Evolutionary conservation across 2,329 filamentous ascomycete species (phyloP).

Genomic region (Penicillium hesseltinei): DNA sequence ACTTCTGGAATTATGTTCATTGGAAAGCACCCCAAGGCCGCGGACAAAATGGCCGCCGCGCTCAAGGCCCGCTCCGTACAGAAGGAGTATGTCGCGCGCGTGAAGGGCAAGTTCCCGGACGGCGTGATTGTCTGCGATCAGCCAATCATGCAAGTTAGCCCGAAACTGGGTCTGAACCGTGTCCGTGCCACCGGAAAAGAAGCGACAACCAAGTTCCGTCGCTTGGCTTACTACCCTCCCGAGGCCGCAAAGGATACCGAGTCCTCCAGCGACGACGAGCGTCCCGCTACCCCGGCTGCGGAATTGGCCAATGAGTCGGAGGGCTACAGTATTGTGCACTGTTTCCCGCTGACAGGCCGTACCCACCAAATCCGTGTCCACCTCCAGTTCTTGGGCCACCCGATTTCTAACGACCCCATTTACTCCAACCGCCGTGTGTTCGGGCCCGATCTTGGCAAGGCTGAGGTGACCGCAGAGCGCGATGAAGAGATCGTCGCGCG

Average conservation of each 20-base stretch:
- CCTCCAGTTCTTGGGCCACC: slow-evolving; percentile 88
- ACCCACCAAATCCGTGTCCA: slow-evolving; percentile 96
- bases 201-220: slow-evolving; percentile 86
- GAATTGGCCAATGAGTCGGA: slow-evolving; percentile 49
- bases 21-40: slow-evolving; percentile 78
- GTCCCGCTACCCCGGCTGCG: slow-evolving; percentile 34
- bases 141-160: slow-evolving; percentile 89
- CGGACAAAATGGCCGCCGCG: slow-evolving; percentile 72
- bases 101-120: slow-evolving; percentile 87
- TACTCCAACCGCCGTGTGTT: slow-evolving; percentile 95
- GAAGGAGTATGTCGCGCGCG: slow-evolving; percentile 92
- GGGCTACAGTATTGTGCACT: slow-evolving; percentile 93
- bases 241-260: slow-evolving; percentile 25
- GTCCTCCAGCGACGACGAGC: slow-evolving; percentile 18
- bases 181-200: slow-evolving; percentile 91
- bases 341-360: slow-evolving; percentile 85
- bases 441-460: slow-evolving; percentile 71
- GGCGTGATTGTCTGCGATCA: slow-evolving; percentile 90
- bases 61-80: slow-evolving; percentile 78
- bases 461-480: slow-evolving; percentile 65
- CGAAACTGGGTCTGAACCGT: slow-evolving; percentile 89
- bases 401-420: slow-evolving; percentile 96
- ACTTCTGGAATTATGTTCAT: slow-evolving; percentile 99
- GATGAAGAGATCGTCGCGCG: slow-evolving; percentile 89
- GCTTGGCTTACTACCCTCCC: slow-evolving; percentile 82